Conservation (phyloP, 768 basidiomycete genomes). For the Pulveroboletus ravenelii region DNA sequence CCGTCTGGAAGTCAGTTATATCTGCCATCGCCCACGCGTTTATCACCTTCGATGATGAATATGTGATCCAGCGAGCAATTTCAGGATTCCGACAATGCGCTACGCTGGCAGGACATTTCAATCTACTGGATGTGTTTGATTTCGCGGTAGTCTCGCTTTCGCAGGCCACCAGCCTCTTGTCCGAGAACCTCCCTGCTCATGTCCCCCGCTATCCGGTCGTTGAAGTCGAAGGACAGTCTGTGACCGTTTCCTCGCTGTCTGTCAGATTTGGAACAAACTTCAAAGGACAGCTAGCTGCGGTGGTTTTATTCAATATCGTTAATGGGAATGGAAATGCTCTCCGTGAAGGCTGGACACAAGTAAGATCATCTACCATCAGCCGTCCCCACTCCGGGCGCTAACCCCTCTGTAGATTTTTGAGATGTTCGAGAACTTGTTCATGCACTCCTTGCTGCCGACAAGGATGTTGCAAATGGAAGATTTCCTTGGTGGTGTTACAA, state of each 20-base stretch:
- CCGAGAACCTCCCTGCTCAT: constrained; percentile 62
- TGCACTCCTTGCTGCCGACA: constrained; percentile 86
- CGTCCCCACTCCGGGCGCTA: not conserved
- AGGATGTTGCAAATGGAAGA: constrained; percentile 97
- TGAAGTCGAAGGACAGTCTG: constrained; percentile 81
- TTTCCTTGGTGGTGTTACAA: constrained; percentile 90
- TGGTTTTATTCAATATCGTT: constrained; percentile 95
- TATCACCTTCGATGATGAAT: constrained; percentile 94
- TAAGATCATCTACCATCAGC: constrained; percentile 28
- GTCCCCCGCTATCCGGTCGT: constrained; percentile 85
- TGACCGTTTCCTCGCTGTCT: constrained; percentile 89
- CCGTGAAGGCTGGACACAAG: constrained; percentile 92
- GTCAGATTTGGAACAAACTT: constrained; percentile 94
- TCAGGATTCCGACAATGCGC: constrained; percentile 97
- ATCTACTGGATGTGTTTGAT: constrained; percentile 93
- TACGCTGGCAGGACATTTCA: constrained; percentile 83
- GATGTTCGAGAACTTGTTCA: constrained; percentile 95
- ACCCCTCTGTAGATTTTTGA: constrained; percentile 74
- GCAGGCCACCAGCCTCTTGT: constrained; percentile 82
- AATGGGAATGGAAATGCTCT: constrained; percentile 94
- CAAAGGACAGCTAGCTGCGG: constrained; percentile 92
- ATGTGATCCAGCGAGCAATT: constrained; percentile 91
- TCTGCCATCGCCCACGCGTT: constrained; percentile 96
- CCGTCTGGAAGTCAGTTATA: constrained; percentile 89
- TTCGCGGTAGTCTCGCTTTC: constrained; percentile 92